Evolutionary conservation across 139 green algal species (phyloP), one percentile per base, ranked within the genome.

Genomic region (Coelastrella sp.): DNA sequence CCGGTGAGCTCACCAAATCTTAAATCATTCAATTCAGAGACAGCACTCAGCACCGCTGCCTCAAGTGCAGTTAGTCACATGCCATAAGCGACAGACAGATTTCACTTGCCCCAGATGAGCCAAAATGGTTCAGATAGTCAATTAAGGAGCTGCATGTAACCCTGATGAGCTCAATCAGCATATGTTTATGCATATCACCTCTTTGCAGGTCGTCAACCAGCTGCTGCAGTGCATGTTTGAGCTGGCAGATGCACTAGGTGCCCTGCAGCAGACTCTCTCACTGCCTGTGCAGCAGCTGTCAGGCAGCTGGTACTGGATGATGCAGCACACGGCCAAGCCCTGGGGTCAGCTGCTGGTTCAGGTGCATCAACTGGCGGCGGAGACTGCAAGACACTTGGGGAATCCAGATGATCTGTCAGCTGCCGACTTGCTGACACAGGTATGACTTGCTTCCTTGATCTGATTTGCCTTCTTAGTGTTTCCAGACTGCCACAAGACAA

Each of bases 271-370:
- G 56, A 73, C 73, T 57, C 57, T 73, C n/a, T 84, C n/a, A 35
- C 49, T 89, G 24, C 49, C 35, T 10, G 85, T 89, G 20, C 4
- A 22, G 11, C 27, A 65, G 19, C 63, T 84, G 73, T 84, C 73
- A 25, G 85, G 85, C 72, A 72, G 15, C n/a, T 89, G 85, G 85
- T 72, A 89, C 85, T 89, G 85, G 85, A 74, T 60, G 58, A 56
- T 89, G 9, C 22, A 65, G 58, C 72, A 89, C 14, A 76, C 22
- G 22, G 63, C n/a, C 10, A 12, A 66, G 57, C 10, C 74, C 9
- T 84, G 72, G 85, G 58, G 56, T 10, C 7, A 61, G 4, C 6
- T 84, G 73, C 70, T 89, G 57, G 8, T 84, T n/a, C 20, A n/a
- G 11, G 85, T 84, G 7, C 7, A 76, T 11, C 8, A n/a, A 17